Base-by-base conservation (phyloP, 768 basidiomycete genomes). In the Ramaria rubella region DNA sequence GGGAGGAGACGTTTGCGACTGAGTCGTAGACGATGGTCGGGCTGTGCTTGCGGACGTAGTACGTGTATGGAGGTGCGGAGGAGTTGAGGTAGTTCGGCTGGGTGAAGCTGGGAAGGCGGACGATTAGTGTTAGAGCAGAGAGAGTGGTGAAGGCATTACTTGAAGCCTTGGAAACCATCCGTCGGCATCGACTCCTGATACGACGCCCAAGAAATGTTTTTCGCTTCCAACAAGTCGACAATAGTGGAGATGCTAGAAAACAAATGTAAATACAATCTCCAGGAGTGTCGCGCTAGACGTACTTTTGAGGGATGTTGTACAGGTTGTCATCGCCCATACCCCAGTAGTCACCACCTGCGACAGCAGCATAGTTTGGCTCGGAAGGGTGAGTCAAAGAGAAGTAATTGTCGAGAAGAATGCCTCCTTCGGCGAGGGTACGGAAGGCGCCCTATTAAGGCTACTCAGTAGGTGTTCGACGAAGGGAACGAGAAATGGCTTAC, bases 111-210 rank as follows among this genome's bases (percentile, higher is more conserved):
- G 11, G 60, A n/a, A n/a, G n/a, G n/a, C n/a, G n/a, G 34, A 44
- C 55, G 23, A 52, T 51, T 57, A 61, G 57, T n/a, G 50, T 59
- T 57, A 23, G 48, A 55, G 19, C 34, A 8, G 24, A 26, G 38
- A 45, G 31, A 15, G n/a, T n/a, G 5, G 61, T n/a, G n/a, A n/a
- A n/a, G n/a, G 59, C 52, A 62, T n/a, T 69, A 73, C 58, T 73
- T 70, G 64, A 69, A 77, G 2, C 70, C 78, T 15, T 64, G 60
- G 58, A 50, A 82, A 5, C 75, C 81, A 55, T 79, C 77, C 0
- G 64, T 64, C 1, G 81, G 80, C 75, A 83, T 72, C 58, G 75
- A 77, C 62, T 85, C 82, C 63, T 82, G 77, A 61, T 85, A 86
- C 15, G 77, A 70, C 0, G 75, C 77, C 83, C 85, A 86, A 5